These are phyloP conservation scores for Leishmania tarentolae DNA, from an alignment of 208 protist genomes.

Conservation along the genomic window DNA sequence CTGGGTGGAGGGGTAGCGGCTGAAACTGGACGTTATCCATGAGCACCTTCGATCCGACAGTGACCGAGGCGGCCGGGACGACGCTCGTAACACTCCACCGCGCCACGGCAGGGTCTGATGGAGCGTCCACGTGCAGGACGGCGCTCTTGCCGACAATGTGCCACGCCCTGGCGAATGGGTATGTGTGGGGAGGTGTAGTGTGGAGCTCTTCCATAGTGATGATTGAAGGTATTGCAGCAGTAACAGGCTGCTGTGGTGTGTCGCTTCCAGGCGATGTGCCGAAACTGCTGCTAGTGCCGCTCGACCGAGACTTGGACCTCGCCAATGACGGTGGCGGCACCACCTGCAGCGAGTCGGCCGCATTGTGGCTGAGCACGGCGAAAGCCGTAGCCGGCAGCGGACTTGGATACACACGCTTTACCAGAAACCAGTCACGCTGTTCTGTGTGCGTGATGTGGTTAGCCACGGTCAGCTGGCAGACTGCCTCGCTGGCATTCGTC, in stretches of 20 bases:
- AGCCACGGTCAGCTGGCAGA: constrained; percentile 60
- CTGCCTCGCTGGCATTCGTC: constrained; percentile 28
- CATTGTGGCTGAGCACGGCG: constrained; percentile 68
- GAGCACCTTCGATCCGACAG: constrained; percentile 44
- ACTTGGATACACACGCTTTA: constrained; percentile 71
- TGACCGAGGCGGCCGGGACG: constrained; percentile 31
- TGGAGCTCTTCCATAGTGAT: constrained; percentile 30
- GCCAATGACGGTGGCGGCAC: background rate
- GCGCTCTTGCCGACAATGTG: constrained; percentile 64
- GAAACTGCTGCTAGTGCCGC: background rate
- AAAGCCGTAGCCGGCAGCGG: constrained; percentile 34
- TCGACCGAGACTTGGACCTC: background rate
- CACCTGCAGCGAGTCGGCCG: constrained; percentile 32
- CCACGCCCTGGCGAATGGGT: constrained; percentile 26
- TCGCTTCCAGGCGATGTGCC: background rate
- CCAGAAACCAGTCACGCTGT: constrained; percentile 56
- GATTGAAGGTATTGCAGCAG: background rate
- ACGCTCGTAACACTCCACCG: constrained; percentile 46
- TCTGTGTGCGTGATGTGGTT: constrained; percentile 71
- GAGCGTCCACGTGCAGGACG: constrained; percentile 69
- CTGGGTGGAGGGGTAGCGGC: constrained; percentile 42
- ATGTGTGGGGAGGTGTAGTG: constrained; percentile 13
- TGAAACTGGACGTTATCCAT: constrained; percentile 57
- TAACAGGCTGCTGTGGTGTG: background rate
- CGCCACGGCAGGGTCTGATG: constrained; percentile 27